A percentile compares a stretch with the other conserved stretches of the same genome.
Evolutionary conservation across 2,329 filamentous ascomycete genomes (phyloP).

Genomic region (Sclerotinia glacialis): DNA sequence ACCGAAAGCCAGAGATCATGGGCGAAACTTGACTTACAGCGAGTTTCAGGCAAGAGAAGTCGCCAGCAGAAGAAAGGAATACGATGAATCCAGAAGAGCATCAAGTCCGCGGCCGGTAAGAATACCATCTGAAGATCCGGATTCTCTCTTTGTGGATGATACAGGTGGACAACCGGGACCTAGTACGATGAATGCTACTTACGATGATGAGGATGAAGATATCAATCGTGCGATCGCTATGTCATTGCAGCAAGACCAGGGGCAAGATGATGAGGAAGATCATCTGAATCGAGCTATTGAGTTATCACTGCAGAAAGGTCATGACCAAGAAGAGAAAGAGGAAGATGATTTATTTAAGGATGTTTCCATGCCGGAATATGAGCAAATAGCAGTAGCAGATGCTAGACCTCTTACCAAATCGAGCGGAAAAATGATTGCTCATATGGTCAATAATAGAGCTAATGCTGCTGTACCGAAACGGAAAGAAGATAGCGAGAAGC

Average conservation of each 20-base stretch:
- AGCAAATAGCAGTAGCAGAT: conserved; percentile 51
- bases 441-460: conserved; percentile 70
- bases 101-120: conserved; percentile 20
- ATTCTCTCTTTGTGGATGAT: conserved; percentile 37
- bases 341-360: conserved; percentile 49
- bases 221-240: conserved; percentile 42
- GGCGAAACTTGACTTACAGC: conserved; percentile 32
- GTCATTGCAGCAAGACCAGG: conserved; percentile 59
- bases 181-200: conserved; percentile 19
- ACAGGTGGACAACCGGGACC: conserved; percentile 19
- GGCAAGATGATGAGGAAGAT: conserved; percentile 56
- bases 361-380: conserved; percentile 53
- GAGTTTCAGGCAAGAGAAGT: conserved; percentile 36
- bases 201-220: conserved; percentile 22
- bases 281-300: conserved; percentile 81
- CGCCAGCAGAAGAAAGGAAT: conserved; percentile 30
- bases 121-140: conserved; percentile 29
- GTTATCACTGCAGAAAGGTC: conserved; percentile 72
- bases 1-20: conserved; percentile 32
- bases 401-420: conserved; percentile 52
- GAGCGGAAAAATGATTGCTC: conserved; percentile 63
- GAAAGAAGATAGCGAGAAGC: conserved; percentile 36
- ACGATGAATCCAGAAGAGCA: conserved; percentile 26
- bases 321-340: conserved; percentile 42
- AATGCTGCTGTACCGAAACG: conserved; percentile 56